Evolutionary conservation across 2,329 filamentous ascomycete species (phyloP).

Genomic region (Intubia oerlemansii): DNA sequence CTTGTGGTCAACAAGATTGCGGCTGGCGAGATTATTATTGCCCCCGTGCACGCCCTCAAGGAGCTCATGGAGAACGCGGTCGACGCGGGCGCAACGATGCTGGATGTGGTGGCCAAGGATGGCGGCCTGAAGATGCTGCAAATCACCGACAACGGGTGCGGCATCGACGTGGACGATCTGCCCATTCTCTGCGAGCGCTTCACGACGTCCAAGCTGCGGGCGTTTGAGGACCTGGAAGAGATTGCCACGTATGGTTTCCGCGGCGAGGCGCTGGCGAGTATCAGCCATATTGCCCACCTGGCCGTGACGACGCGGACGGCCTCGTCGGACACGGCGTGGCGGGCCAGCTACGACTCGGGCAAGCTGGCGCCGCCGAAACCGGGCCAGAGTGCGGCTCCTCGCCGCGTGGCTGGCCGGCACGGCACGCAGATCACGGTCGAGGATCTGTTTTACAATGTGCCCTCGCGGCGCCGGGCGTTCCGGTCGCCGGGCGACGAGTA

Average conservation of each 20-base stretch:
- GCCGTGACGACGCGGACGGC: constrained; percentile 87
- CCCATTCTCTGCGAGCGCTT: constrained; percentile 87
- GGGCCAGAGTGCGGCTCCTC: constrained; percentile 69
- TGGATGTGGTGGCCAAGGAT: constrained; percentile 86
- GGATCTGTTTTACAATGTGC: constrained; percentile 92
- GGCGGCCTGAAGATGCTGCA: constrained; percentile 88
- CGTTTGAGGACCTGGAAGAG: constrained; percentile 74
- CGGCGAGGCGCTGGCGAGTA: constrained; percentile 87
- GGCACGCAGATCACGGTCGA: constrained; percentile 95
- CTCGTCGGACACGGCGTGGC: constrained; percentile 73
- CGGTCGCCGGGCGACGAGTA: constrained; percentile 86
- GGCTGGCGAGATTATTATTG: constrained; percentile 93
- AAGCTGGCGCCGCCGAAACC: constrained; percentile 67
- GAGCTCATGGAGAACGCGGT: constrained; percentile 94
- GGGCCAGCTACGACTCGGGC: constrained; percentile 70
- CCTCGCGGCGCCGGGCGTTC: constrained; percentile 72
- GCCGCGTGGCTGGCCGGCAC: constrained; percentile 63
- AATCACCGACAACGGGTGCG: constrained; percentile 92
- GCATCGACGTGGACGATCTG: constrained; percentile 87
- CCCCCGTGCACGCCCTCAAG: constrained; percentile 87
- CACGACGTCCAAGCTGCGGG: constrained; percentile 87
- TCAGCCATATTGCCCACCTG: constrained; percentile 93
- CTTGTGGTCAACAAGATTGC: constrained; percentile 98
- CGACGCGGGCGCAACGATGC: constrained; percentile 79
- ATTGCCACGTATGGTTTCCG: constrained; percentile 97